phyloP scores from a whole-genome alignment of 805 yeast genomes.

The Candida suzukii region DNA sequence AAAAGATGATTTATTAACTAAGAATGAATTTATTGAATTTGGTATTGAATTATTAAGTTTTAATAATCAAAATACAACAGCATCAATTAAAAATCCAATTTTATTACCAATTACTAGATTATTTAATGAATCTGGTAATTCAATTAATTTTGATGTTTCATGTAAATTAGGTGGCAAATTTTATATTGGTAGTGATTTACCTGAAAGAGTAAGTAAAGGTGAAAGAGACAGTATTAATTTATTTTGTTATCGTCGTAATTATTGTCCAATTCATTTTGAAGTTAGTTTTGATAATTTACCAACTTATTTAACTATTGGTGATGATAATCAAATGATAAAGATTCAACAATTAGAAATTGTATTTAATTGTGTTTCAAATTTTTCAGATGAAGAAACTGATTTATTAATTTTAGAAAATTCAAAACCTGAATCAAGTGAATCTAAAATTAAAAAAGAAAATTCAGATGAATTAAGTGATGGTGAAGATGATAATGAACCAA shows the following conservation, averaged over 20 bases:
- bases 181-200: neutral
- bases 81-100: neutral
- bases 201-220: neutral
- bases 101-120: neutral
- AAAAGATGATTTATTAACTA: neutral
- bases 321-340: neutral
- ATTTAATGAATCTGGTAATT: too few relatives aligned
- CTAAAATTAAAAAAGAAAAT: neutral
- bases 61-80: neutral
- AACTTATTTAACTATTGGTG: neutral
- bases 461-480: neutral
- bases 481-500: neutral
- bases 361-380: neutral
- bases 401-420: neutral
- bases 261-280: conserved; percentile 3
- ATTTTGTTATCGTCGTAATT: conserved; percentile 18
- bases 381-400: neutral
- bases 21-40: neutral
- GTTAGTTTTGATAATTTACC: conserved; percentile 8
- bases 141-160: neutral
- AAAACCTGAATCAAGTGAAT: neutral
- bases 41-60: conserved; percentile 1
- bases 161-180: neutral
- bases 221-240: conserved; percentile 6
- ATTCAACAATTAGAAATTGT: neutral